phyloP scores from a whole-genome alignment of 495 filamentous ascomycete genomes.

The Aspergillus kassunensis region DNA sequence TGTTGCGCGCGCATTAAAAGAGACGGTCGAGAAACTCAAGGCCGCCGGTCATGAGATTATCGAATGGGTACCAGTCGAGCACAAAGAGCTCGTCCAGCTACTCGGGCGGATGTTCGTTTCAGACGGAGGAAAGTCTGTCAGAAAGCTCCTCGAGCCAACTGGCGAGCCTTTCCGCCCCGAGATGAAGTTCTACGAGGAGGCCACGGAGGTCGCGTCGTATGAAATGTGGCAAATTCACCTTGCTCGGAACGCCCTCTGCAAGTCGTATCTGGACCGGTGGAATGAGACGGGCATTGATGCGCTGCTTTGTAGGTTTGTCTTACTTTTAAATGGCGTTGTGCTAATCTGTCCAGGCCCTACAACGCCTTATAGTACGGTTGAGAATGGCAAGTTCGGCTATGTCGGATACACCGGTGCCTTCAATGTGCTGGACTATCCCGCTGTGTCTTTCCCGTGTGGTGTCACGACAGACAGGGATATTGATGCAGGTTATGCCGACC shows the following conservation, averaged over 20 bases:
- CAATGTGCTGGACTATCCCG: conserved; percentile 10
- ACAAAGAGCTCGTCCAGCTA: neutral
- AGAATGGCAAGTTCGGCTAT: conserved; percentile 10
- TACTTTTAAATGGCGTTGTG: neutral
- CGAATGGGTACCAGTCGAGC: neutral
- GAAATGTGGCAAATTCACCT: conserved; percentile 38
- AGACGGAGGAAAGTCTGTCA: conserved; percentile 1
- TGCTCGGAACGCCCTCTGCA: conserved; percentile 33
- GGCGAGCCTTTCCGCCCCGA: conserved; percentile 47
- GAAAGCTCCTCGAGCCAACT: conserved; percentile 35
- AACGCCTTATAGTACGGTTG: conserved; percentile 7
- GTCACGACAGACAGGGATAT: conserved; percentile 2
- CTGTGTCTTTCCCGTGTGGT: conserved; percentile 10
- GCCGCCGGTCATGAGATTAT: conserved; percentile 6
- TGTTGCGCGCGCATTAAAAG: neutral
- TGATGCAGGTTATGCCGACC: neutral
- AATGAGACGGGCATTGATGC: conserved; percentile 12
- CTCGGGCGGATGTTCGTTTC: conserved; percentile 1
- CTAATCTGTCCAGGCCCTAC: neutral
- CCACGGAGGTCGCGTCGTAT: conserved; percentile 25
- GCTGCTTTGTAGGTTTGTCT: conserved; percentile 8
- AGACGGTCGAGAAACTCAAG: conserved; percentile 1
- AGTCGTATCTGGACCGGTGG: conserved; percentile 47
- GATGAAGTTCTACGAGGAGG: conserved; percentile 34
- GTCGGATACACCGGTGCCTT: conserved; percentile 10